Conservation (phyloP, 352 stramenopile species). For the Globisporangium paddicum region DNA sequence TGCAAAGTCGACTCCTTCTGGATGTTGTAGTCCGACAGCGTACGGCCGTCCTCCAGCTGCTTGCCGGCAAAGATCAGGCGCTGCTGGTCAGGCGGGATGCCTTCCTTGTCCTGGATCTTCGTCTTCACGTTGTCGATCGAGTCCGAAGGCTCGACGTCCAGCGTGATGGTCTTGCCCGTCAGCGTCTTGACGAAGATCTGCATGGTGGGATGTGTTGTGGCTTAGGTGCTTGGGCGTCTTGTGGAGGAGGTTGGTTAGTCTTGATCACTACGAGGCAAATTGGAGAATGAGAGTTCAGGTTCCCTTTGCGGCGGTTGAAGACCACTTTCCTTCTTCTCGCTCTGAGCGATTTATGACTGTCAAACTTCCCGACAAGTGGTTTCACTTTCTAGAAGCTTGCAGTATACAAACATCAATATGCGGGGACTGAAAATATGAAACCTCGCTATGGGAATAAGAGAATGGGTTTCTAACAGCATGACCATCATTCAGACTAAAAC, state of each 20-base stretch:
- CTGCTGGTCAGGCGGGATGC: conserved; percentile 94
- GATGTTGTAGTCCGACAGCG: conserved; percentile 93
- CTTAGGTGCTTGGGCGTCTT: conserved; percentile 14
- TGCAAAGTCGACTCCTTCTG: conserved; percentile 98
- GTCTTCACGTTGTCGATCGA: conserved; percentile 96
- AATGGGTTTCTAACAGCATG: neutral
- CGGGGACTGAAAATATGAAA: neutral
- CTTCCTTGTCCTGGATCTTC: conserved; percentile 93
- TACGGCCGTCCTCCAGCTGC: conserved; percentile 97
- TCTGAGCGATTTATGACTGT: neutral
- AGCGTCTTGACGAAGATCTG: conserved; percentile 93
- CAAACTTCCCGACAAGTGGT: neutral
- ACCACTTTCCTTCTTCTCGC: neutral
- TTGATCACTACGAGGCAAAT: conserved; percentile 13
- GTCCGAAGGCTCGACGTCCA: conserved; percentile 91
- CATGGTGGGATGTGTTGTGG: conserved; percentile 35
- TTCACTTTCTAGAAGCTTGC: neutral
- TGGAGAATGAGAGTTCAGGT: conserved; percentile 19
- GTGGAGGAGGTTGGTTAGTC: neutral
- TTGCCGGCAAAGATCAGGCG: conserved; percentile 95
- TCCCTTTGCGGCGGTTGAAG: too few relatives aligned
- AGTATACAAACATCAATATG: conserved; percentile 4
- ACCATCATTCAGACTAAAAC: conserved; percentile 5
- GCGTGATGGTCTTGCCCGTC: conserved; percentile 89
- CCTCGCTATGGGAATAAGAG: neutral